These are phyloP conservation scores for Rosa persica DNA, from an alignment of 306 rosid species.

Conservation along the genomic window DNA sequence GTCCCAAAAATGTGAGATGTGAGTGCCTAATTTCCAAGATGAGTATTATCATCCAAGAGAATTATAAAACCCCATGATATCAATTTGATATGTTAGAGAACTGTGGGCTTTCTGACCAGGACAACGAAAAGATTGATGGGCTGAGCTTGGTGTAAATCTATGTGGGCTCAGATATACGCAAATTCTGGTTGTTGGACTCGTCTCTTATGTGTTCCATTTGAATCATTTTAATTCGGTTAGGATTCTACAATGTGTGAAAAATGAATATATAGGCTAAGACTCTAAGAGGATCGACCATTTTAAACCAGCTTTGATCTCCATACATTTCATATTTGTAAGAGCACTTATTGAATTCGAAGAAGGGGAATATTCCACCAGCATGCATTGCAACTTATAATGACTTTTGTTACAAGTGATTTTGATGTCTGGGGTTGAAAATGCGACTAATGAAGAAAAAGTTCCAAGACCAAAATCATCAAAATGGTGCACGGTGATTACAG, in stretches of 20 bases:
- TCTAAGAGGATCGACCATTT: not conserved
- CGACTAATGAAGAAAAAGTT: not conserved
- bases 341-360: not conserved
- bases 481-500: constrained; percentile 1
- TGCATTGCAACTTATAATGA: not conserved
- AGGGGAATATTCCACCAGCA: not conserved
- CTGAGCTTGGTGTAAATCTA: too few species aligned
- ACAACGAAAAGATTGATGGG: too few species aligned
- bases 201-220: too few species aligned
- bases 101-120: too few species aligned
- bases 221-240: too few species aligned
- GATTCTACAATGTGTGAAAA: not conserved
- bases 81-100: too few species aligned
- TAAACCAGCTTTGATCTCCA: not conserved
- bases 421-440: constrained; percentile 9
- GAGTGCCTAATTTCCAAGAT: not conserved
- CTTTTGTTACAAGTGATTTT: not conserved
- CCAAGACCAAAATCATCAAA: not conserved
- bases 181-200: too few species aligned
- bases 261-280: too few species aligned
- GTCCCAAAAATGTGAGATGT: not conserved
- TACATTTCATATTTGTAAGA: not conserved
- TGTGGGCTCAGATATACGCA: too few species aligned
- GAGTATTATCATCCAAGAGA: too few species aligned
- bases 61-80: too few species aligned